Conservation (phyloP, 306 rosid genomes). For the Casuarina glauca region DNA sequence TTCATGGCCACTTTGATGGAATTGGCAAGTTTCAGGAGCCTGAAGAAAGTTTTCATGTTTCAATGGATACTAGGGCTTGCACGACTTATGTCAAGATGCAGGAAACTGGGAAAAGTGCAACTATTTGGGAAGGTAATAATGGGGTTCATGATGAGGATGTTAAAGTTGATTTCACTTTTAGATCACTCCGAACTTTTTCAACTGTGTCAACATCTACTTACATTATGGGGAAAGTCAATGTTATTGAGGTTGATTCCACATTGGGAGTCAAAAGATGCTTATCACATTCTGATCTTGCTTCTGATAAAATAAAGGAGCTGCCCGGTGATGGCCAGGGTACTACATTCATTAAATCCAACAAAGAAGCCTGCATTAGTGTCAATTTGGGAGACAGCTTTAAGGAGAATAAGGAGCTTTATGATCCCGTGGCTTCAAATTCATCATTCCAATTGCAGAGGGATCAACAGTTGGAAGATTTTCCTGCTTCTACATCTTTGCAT, state of each 20-base stretch:
- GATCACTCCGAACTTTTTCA: conserved; percentile 2
- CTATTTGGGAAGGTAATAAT: conserved; percentile 13
- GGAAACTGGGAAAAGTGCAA: conserved; percentile 34
- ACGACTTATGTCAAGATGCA: conserved; percentile 16
- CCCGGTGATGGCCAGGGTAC: conserved; percentile 1
- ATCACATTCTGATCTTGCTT: conserved; percentile 9
- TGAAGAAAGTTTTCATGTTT: conserved; percentile 9
- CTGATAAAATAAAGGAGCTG: conserved; percentile 18
- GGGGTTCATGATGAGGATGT: conserved; percentile 11
- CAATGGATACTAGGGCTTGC: conserved; percentile 16
- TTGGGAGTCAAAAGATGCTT: background rate
- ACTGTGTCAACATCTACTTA: conserved; percentile 5
- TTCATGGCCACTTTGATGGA: background rate
- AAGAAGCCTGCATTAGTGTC: background rate
- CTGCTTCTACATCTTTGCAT: conserved; percentile 21
- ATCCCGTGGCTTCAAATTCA: conserved; percentile 23
- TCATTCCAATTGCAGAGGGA: conserved; percentile 23
- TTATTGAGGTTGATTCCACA: conserved; percentile 16
- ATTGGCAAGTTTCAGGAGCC: conserved; percentile 20
- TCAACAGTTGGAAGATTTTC: conserved; percentile 6
- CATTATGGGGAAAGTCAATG: conserved; percentile 3
- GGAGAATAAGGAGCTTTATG: conserved; percentile 20
- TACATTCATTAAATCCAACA: background rate
- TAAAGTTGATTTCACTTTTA: conserved; percentile 4
- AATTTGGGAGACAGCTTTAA: conserved; percentile 2